Evolutionary conservation across 73 alveolate species (phyloP).

Genomic region (Paramecium sexaurelia): DNA sequence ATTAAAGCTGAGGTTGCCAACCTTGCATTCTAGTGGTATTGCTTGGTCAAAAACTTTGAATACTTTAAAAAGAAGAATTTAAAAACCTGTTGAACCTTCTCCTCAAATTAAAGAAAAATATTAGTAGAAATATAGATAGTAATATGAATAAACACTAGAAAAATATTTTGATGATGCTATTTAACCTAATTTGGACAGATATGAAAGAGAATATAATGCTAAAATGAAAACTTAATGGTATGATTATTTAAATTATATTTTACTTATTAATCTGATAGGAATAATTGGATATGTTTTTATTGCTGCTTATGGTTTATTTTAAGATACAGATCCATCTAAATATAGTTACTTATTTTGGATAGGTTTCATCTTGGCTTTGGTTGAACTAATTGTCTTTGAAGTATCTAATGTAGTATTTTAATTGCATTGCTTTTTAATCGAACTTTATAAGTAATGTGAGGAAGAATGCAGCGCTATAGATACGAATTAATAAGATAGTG

Average conservation of each 20-base stretch:
- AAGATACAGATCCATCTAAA: neutral
- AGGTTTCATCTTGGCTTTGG: slow-evolving; percentile 19
- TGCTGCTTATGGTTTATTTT: neutral
- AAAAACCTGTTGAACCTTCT: neutral
- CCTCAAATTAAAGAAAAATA: neutral
- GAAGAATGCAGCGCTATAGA: neutral
- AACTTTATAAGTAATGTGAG: neutral
- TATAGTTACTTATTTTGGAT: slow-evolving; percentile 23
- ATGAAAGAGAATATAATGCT: slow-evolving; percentile 2
- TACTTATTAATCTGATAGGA: slow-evolving; percentile 12
- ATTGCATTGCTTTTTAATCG: slow-evolving; percentile 43
- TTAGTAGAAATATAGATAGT: neutral
- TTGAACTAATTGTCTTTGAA: slow-evolving; percentile 46
- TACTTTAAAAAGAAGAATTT: neutral
- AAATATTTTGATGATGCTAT: slow-evolving; percentile 33
- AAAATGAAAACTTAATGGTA: slow-evolving; percentile 56
- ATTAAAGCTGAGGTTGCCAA: slow-evolving; percentile 16
- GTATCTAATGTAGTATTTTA: slow-evolving; percentile 35
- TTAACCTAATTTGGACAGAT: slow-evolving; percentile 22
- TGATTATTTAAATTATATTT: slow-evolving; percentile 39
- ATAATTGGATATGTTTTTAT: slow-evolving; percentile 16
- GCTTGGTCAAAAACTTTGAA: neutral
- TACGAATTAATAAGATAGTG: neutral
- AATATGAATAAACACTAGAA: neutral
- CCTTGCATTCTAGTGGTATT: slow-evolving; percentile 25